Evolutionary conservation across 2,329 filamentous ascomycete genomes (phyloP).

Genomic region (Juglanconis juglandina): DNA sequence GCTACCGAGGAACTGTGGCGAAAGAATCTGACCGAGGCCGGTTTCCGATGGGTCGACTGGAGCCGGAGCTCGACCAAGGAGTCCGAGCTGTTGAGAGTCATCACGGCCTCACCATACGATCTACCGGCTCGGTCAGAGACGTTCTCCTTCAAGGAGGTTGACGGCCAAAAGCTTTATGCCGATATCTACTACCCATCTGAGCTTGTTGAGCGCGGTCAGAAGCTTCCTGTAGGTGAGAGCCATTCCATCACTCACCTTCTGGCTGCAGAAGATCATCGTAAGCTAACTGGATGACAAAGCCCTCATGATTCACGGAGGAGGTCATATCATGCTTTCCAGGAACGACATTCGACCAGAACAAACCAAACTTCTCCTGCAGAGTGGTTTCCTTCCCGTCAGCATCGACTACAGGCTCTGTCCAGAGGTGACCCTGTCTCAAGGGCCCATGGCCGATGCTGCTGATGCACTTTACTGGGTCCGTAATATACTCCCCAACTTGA

Average conservation of each 20-base stretch:
- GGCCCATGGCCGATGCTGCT: constrained; percentile 41
- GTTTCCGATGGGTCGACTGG: constrained; percentile 26
- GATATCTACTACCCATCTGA: constrained; percentile 32
- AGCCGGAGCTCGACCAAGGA: constrained; percentile 23
- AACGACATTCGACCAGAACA: constrained; percentile 36
- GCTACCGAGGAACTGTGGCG: constrained; percentile 23
- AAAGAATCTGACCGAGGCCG: constrained; percentile 17
- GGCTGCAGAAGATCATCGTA: too few species aligned
- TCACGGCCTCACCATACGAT: constrained; percentile 22
- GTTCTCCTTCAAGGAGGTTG: constrained; percentile 22
- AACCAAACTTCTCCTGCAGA: constrained; percentile 31
- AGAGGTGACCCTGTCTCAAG: constrained; percentile 40
- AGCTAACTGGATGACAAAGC: constrained; percentile 18
- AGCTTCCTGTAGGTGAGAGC: constrained; percentile 14
- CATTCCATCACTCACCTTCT: too few species aligned
- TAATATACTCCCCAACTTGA: constrained; percentile 25
- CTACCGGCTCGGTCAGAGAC: constrained; percentile 11
- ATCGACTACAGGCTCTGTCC: constrained; percentile 50
- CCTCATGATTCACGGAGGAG: constrained; percentile 43
- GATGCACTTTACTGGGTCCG: constrained; percentile 33
- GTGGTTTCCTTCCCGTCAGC: constrained; percentile 43
- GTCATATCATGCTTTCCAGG: constrained; percentile 36
- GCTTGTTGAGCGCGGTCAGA: neutral
- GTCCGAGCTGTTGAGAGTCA: constrained; percentile 24
- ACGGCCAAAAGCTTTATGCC: constrained; percentile 22